Evolutionary conservation across 805 yeast species (phyloP), one percentile per base, ranked within the genome.

Genomic region (Candida xiaguanensis): DNA sequence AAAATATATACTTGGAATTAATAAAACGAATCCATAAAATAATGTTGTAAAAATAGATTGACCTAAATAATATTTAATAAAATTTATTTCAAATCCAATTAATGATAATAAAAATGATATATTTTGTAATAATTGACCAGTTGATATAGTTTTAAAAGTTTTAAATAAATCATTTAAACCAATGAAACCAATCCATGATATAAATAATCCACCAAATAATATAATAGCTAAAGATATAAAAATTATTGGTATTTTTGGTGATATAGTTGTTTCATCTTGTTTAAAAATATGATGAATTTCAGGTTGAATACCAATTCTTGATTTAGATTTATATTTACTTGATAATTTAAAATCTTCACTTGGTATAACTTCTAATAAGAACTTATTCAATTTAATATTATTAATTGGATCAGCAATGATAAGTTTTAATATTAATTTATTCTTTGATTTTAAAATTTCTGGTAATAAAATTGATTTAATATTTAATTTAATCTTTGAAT

Each of bases 261-360:
- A 63, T 9, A 77, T 79, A 25, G 80, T 75, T 24, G 59, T 59
- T 15, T 80, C 77, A n/a, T 74, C 75, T 3, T 61, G 56, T 40
- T 68, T 70, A 65, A 87, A 88, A 26, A 61, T 55, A 58, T 85
- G 88, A 46, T 58, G 59, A 47, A 87, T 82, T 59, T 82, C 89
- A 2, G 80, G 76, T 53, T 71, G 58, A 11, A 72, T 56, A 2
- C 74, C 82, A 41, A 71, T 59, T 47, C 74, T 64, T n/a, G 46
- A 32, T 16, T 48, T 43, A 16, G 71, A 46, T 41, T 53, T 46
- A 46, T 59, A 56, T 15, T 48, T 46, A 23, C 58, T 49, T 12
- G 59, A 39, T 4, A 38, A 45, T 40, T 51, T 42, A 38, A 66
- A 53, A 17, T 52, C 59, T 8, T 45, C 52, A 29, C 55, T 38